Evolutionary conservation across 2,329 filamentous ascomycete species (phyloP).

Genomic region (Aspergillus intermedius): DNA sequence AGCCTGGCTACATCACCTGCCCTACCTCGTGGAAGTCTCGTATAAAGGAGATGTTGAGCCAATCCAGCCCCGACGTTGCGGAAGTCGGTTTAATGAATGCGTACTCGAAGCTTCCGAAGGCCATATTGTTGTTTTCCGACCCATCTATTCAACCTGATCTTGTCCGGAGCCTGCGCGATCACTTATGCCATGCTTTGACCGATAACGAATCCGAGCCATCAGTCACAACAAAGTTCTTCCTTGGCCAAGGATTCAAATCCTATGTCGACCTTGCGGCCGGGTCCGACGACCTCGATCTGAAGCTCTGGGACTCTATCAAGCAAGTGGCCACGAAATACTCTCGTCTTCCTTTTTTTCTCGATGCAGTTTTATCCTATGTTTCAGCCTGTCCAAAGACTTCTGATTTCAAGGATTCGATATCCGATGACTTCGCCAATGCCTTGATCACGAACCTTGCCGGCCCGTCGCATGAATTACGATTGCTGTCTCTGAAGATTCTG

Average conservation of each 20-base stretch:
- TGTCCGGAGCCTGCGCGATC: constrained; percentile 58
- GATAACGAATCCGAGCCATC: constrained; percentile 54
- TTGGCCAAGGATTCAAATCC: constrained; percentile 66
- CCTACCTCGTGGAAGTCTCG: constrained; percentile 59
- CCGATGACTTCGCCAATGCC: constrained; percentile 56
- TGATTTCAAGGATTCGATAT: constrained; percentile 46
- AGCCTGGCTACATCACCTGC: constrained; percentile 34
- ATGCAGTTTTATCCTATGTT: constrained; percentile 52
- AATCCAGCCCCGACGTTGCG: constrained; percentile 38
- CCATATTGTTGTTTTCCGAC: constrained; percentile 51
- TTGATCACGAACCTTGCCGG: constrained; percentile 69
- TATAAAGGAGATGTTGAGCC: constrained; percentile 63
- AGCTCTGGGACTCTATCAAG: constrained; percentile 60
- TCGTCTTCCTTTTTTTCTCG: constrained; percentile 59
- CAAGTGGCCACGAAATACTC: constrained; percentile 61
- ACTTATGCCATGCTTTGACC: constrained; percentile 59
- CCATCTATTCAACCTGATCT: constrained; percentile 62
- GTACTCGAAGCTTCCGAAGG: constrained; percentile 57
- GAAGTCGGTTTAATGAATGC: constrained; percentile 64
- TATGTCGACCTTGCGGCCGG: constrained; percentile 61
- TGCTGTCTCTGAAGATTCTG: constrained; percentile 67
- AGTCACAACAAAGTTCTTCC: constrained; percentile 64
- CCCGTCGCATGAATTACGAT: constrained; percentile 66
- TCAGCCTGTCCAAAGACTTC: constrained; percentile 20
- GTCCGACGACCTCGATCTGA: constrained; percentile 52